Evolutionary conservation across 2,329 filamentous ascomycete genomes (phyloP), one percentile per base, ranked within the genome.

Genomic region (Neofusicoccum parvum): DNA sequence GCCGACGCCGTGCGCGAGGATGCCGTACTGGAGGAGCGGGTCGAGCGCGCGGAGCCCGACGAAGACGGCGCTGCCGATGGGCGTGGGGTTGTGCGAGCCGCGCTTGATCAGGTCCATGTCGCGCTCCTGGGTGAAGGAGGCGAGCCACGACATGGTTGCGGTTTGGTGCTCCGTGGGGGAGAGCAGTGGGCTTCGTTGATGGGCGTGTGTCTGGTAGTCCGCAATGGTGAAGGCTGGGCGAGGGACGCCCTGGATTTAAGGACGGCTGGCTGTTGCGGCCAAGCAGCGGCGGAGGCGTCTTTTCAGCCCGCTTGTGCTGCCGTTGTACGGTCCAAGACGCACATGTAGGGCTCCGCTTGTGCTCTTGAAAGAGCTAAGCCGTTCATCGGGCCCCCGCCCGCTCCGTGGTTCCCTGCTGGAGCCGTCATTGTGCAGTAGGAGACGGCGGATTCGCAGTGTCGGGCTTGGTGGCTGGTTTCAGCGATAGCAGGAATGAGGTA

Each of bases 11-110:
- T 80, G 73, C 2, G 78, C 75, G n/a, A 85, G 78, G 67, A 85
- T 80, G 41, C 73, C 75, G 72, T 83, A 84, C 72, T 85, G 82
- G 4, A 85, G 69, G 64, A 80, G 73, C 1, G 80, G 76, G 67
- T 85, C 82, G 32, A 82, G 72, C 17, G 79, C 72, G 68, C 85
- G 82, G 10, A 81, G 73, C 65, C 80, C 76, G 68, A 82, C 74
- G 73, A 85, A 84, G 66, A 75, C 45, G 4, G 73, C 68, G 56
- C 72, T 77, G 37, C 82, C 81, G 6, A 75, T 49, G 7, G 76
- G 76, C 6, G 78, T 79, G 11, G 77, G 67, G 14, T 74, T 72
- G 66, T 81, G 77, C 69, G 76, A 75, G 62, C 80, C 80, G 39
- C 81, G 79, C 2, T 73, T 69, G 53, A 80, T 78, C 46, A 82